Base-by-base conservation (phyloP, 331 rosid species). In the Malus hybrid region DNA sequence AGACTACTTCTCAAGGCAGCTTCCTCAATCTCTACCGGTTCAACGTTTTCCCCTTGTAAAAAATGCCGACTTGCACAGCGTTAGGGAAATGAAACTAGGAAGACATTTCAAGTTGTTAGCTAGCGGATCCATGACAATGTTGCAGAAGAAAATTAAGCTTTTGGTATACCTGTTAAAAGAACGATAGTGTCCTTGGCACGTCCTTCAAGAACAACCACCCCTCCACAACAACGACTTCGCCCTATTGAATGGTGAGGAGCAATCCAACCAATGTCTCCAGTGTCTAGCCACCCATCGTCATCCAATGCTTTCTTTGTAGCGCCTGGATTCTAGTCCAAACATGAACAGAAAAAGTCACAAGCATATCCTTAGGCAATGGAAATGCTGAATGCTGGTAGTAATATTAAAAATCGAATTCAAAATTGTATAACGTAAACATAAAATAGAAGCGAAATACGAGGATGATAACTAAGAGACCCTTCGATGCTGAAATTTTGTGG, bases 111-210 rank as follows among this genome's bases (percentile, higher is more conserved):
- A 33, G 34, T 20, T 12, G 11, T 33, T n/a, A 32, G 15, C 22
- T 12, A 10, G 34, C 16, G 16, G 67, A 33, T 22, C 22, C 55
- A 22, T 57, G 56, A 20, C 4, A 72, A 16, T 9, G 10, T 32
- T 54, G 44, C 50, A 28, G 32, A 48, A 80, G 50, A 59, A 22
- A 24, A 27, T 54, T 24, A 54, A 70, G 80, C 36, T 67, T 73
- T 13, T 50, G 22, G 66, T 65, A 74, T 83, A 94, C 98, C 98
- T 75, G 97, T 85, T 74, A 85, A 91, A 76, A 93, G 98, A 67
- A 93, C 98, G 70, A 93, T 93, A 6, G 98, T 93, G 79, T 93
- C 98, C 85, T 91, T 93, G 28, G 92, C 95, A 77, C 97, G 97
- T 56, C 98, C 98, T 33, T 93, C 97, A 69, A 93, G 88, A 34